These are phyloP conservation scores for Aurifilum marmelostoma DNA, from an alignment of 2,329 filamentous ascomycete genomes.

Conservation along the genomic window DNA sequence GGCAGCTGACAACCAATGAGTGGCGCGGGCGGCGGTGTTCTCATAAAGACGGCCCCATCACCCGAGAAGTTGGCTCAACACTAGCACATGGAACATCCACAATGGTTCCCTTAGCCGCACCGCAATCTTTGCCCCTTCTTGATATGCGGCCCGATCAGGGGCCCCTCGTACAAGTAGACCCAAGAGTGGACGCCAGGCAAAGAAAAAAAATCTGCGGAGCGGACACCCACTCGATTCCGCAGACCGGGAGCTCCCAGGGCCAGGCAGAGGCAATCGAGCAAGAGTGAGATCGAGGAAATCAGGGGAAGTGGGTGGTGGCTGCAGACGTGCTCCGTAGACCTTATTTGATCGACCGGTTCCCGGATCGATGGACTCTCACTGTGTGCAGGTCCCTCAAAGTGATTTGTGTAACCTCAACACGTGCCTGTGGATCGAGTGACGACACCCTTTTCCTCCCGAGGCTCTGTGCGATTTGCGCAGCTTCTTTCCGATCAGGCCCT, in stretches of 20 bases:
- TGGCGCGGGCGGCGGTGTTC: neutral
- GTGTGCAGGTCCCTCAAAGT: neutral
- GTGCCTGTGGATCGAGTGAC: constrained; percentile 3
- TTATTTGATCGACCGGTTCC: constrained; percentile 11
- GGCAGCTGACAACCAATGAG: neutral
- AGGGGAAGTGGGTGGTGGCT: neutral
- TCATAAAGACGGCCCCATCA: constrained; percentile 4
- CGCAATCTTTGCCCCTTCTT: neutral
- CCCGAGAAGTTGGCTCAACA: neutral
- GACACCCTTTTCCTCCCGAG: neutral
- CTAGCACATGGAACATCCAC: neutral
- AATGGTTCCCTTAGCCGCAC: neutral
- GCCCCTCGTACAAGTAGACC: neutral
- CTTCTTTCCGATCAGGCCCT: neutral
- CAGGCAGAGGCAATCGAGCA: neutral
- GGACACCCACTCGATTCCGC: neutral
- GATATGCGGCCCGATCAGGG: constrained; percentile 6
- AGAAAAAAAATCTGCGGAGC: neutral
- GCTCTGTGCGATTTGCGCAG: constrained; percentile 8
- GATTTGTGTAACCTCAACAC: neutral
- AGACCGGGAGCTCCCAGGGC: neutral
- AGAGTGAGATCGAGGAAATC: neutral
- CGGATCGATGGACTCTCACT: neutral
- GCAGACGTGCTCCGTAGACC: neutral
- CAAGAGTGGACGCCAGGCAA: neutral